phyloP scores from a whole-genome alignment of 805 yeast genomes.

The Saccharomycopsis fermentans region DNA sequence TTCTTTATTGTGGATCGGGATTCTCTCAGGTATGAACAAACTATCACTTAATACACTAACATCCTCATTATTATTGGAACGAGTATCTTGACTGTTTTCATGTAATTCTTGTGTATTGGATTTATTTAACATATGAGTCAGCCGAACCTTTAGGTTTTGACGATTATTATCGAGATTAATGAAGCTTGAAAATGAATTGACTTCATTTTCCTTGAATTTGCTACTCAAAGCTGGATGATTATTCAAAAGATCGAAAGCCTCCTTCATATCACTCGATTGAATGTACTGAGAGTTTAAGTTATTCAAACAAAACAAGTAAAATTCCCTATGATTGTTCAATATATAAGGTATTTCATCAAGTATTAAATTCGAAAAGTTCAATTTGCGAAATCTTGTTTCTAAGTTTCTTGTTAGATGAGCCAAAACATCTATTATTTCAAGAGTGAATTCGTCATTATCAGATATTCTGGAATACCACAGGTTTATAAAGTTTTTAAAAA shows the following conservation, averaged over 20 bases:
- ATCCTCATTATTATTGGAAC: neutral
- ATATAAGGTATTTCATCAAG: slow-evolving; percentile 37
- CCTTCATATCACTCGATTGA: slow-evolving; percentile 26
- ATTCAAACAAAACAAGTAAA: slow-evolving; percentile 23
- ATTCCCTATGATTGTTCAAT: slow-evolving; percentile 29
- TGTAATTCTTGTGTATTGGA: neutral
- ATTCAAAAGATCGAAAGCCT: slow-evolving; percentile 26
- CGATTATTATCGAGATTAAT: neutral
- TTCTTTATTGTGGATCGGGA: neutral
- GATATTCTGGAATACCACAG: slow-evolving; percentile 36
- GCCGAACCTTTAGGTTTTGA: neutral
- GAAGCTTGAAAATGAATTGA: neutral
- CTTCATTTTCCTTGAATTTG: slow-evolving; percentile 7
- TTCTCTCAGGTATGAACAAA: neutral
- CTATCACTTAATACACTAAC: neutral
- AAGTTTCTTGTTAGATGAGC: slow-evolving; percentile 33
- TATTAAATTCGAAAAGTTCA: slow-evolving; percentile 30
- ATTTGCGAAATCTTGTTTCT: slow-evolving; percentile 25
- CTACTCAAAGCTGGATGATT: slow-evolving; percentile 28
- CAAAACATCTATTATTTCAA: slow-evolving; percentile 30
- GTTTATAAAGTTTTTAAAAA: slow-evolving; percentile 37
- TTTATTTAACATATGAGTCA: neutral
- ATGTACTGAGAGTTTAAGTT: slow-evolving; percentile 26
- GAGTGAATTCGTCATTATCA: slow-evolving; percentile 32
- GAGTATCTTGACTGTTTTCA: neutral